phyloP scores from a whole-genome alignment of 257 asterid genomes.

The Datura wrightii region DNA sequence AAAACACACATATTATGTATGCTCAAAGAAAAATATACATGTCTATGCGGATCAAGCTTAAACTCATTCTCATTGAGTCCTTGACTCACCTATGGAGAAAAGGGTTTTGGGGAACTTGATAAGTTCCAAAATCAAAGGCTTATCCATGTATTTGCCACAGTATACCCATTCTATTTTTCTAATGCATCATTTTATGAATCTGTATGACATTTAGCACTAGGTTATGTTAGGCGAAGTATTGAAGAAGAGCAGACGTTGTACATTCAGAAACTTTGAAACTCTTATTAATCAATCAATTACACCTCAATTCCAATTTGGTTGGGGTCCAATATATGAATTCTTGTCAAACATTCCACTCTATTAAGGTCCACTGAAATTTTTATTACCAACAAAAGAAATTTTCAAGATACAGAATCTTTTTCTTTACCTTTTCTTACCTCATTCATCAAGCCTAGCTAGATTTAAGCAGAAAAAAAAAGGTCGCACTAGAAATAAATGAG shows the following conservation, averaged over 20 bases:
- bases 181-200: background rate
- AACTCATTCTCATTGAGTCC: background rate
- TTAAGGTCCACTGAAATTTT: background rate
- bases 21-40: conserved; percentile 6
- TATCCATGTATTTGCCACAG: background rate
- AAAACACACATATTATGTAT: background rate
- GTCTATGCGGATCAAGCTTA: background rate
- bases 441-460: background rate
- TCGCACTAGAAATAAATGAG: background rate
- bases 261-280: background rate
- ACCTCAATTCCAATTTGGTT: background rate
- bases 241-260: conserved; percentile 5
- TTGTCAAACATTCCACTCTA: background rate
- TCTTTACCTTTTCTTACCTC: background rate
- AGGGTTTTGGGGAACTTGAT: conserved; percentile 8
- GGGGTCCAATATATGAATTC: conserved; percentile 2
- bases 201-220: background rate
- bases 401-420: background rate
- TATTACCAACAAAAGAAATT: conserved; percentile 1
- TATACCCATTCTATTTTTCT: background rate
- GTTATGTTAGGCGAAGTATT: conserved; percentile 3
- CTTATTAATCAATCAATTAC: background rate
- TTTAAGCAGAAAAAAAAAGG: background rate
- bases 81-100: background rate
- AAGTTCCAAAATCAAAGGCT: background rate